Base-by-base conservation (phyloP, 495 filamentous ascomycete species). In the Talaromyces adpressus region DNA sequence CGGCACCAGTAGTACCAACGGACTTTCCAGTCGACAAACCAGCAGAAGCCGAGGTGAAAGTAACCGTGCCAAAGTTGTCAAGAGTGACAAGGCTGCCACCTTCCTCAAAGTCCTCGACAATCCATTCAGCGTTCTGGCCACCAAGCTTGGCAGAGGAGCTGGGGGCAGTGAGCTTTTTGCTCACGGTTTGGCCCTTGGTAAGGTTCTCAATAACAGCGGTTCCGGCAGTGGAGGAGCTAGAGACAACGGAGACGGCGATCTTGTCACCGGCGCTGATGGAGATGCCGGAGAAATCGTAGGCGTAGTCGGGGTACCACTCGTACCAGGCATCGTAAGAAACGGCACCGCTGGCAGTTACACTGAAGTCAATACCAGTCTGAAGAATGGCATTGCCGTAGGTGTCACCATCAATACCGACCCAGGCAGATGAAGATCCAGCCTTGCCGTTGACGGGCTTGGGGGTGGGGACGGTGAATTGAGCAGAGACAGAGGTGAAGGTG, bases 401-500 rank as follows among this genome's bases (percentile, higher is more conserved):
- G 65, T 84, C 81, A 5, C 83, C 85, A 62, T 87, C 83, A 52
- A 87, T 84, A 14, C 83, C 83, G 16, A 87, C 85, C 86, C 85
- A 87, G 16, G 82, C 83, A 2, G 83, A 82, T 1, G 80, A 82
- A 39, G 81, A 78, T 62, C 36, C 59, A 29, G 59, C 30, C 25
- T 49, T 74, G 23, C 78, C 76, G 9, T 74, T 66, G 3, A 79
- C 73, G 4, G 73, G 69, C 18, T 77, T 80, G 1, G 86, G 83
- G 18, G 72, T 69, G 3, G 84, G 84, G 12, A 86, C 81, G 1
- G 77, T 80, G 70, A 87, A 82, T 8, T 77, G 84, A 8, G 79
- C 84, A 4, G 80, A 79, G 8, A 86, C 84, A 23, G 74, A 72
- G 9, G 71, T 83, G 67, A 81, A 86, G 30, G 77, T 78, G 9